Evolutionary conservation across 805 yeast species (phyloP), one percentile per base, ranked within the genome.

Genomic region (Starmera quercuum): DNA sequence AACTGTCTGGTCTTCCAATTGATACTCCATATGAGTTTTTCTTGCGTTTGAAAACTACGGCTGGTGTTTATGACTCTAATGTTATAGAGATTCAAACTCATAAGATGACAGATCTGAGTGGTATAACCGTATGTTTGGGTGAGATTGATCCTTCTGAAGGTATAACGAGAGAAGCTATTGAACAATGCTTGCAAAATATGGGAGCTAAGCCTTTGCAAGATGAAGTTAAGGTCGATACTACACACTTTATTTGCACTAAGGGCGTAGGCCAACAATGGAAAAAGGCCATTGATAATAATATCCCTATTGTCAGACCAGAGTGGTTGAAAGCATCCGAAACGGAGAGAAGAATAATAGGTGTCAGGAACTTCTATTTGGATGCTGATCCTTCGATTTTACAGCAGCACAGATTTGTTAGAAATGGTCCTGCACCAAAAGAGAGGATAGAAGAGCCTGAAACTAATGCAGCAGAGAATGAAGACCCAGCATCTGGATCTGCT

Each of bases 281-380:
- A 41, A 80, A 76, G 53, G 98, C 97, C 2, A 68, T 71, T 40
- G 87, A 81, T 34, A 73, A 76, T 63, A 92, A 87, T 53, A 86
- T 92, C 36, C 98, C 98, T 2, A 74, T 92, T 26, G 88, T 92
- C 19, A 73, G 95, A 56, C 97, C 98, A 0, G 97, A 92, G 55
- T 92, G 97, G 97, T 64, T 92, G 37, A 81, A 83, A 57, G 96
- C 97, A 1, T 92, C 97, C 63, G 95, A 84, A 47, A 57, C 70
- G 28, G 97, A 88, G 51, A 75, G 92, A 46, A 64, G 95, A 50
- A 78, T 92, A 36, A 95, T 88, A 28, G 96, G 97, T 19, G 98
- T 92, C 12, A 71, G 95, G 49, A 86, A 85, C 45, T 85, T 82
- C 46, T 84, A 84, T 51, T 63, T 82, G 22, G 81, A 78, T 54